Percentiles rank a stretch among this genome's conserved stretches.
Conservation (phyloP, 345 rosid genomes). For the Moricandia arvensis region DNA sequence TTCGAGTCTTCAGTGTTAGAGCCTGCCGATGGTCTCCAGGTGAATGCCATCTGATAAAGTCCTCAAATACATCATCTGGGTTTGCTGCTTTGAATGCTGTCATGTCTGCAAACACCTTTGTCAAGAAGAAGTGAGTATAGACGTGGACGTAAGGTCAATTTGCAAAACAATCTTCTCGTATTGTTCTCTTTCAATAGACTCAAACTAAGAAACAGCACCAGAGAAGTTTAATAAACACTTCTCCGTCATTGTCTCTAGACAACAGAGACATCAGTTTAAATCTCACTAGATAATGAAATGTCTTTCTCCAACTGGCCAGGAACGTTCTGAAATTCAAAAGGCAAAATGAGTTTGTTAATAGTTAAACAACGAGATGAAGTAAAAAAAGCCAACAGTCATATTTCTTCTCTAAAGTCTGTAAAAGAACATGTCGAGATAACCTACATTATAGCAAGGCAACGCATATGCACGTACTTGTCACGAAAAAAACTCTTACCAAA, state of each 20-base stretch:
- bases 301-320: constrained; percentile 97
- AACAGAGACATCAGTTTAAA: constrained; percentile 8
- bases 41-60: constrained; percentile 98
- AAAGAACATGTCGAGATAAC: background rate
- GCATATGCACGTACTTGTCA: background rate
- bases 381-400: constrained; percentile 5
- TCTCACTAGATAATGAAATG: constrained; percentile 70
- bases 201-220: no score
- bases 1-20: constrained; percentile 34
- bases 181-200: no score
- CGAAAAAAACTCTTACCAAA: constrained; percentile 14
- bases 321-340: constrained; percentile 68
- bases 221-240: constrained; percentile 6
- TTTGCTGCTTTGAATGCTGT: constrained; percentile 99
- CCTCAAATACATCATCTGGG: constrained; percentile 89
- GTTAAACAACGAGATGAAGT: background rate
- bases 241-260: background rate
- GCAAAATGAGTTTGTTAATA: background rate
- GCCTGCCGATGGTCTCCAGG: constrained; percentile 67
- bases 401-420: background rate
- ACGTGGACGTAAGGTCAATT: background rate
- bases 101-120: constrained; percentile 62
- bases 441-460: background rate
- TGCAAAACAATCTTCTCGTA: background rate
- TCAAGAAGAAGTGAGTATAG: background rate